These are phyloP conservation scores for Musa troglodytarum DNA, from an alignment of 176 grass and related monocot species.

Conservation along the genomic window DNA sequence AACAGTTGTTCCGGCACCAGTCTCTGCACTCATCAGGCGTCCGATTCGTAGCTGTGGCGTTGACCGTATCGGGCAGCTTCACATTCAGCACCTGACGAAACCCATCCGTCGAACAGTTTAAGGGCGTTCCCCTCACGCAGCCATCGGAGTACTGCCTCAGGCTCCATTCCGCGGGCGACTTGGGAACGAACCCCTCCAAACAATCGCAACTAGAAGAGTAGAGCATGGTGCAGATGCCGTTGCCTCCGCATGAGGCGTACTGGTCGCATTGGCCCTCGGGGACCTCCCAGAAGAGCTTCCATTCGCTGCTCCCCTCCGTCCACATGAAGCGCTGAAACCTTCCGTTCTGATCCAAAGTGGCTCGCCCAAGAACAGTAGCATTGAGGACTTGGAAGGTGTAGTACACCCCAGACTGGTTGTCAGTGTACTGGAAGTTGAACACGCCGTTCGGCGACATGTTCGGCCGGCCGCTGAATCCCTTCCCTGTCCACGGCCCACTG, in stretches of 20 bases:
- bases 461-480: constrained; percentile 29
- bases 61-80: constrained; percentile 44
- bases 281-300: constrained; percentile 40
- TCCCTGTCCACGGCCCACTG: constrained; percentile 50
- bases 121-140: constrained; percentile 26
- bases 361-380: constrained; percentile 6
- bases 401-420: constrained; percentile 19
- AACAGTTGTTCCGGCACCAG: constrained; percentile 31
- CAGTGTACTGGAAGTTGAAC: constrained; percentile 27
- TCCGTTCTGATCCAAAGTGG: background rate
- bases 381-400: constrained; percentile 28
- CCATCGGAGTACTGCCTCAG: constrained; percentile 27
- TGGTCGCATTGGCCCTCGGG: constrained; percentile 38
- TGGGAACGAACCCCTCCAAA: constrained; percentile 39
- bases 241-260: constrained; percentile 34
- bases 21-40: constrained; percentile 32
- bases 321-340: constrained; percentile 17
- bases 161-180: constrained; percentile 29
- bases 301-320: background rate
- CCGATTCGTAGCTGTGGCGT: constrained; percentile 28
- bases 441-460: constrained; percentile 7
- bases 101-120: constrained; percentile 36
- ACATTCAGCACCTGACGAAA: constrained; percentile 31
- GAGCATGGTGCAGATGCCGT: constrained; percentile 35
- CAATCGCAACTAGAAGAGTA: constrained; percentile 22